Evolutionary conservation across 2,329 filamentous ascomycete species (phyloP).

Genomic region (Ilyonectria robusta): DNA sequence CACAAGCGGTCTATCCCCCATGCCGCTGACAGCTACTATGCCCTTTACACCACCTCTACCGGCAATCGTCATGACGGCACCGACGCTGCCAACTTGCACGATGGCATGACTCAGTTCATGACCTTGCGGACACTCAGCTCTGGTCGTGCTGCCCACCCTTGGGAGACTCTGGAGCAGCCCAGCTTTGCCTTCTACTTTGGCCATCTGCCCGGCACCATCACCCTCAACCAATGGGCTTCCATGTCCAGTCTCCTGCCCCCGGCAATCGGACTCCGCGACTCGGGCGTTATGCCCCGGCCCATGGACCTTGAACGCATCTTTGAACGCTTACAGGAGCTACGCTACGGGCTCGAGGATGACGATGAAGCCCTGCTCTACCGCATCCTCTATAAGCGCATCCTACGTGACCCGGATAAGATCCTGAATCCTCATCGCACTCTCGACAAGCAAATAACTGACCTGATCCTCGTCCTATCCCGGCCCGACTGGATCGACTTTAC

Average conservation of each 20-base stretch:
- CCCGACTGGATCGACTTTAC: conserved; percentile 83
- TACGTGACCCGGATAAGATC: conserved; percentile 76
- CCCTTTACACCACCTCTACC: conserved; percentile 65
- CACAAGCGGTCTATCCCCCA: conserved; percentile 69
- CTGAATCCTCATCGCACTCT: conserved; percentile 73
- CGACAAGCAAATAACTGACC: conserved; percentile 80
- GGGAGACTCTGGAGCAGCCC: conserved; percentile 82
- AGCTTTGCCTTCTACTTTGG: conserved; percentile 79
- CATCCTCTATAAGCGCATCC: conserved; percentile 76
- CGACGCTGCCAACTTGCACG: conserved; percentile 66
- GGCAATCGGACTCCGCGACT: conserved; percentile 69
- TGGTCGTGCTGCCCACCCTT: conserved; percentile 65
- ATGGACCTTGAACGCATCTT: conserved; percentile 72
- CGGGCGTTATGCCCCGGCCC: conserved; percentile 71
- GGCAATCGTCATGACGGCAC: conserved; percentile 61
- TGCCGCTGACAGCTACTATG: conserved; percentile 68
- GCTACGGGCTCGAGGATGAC: conserved; percentile 69
- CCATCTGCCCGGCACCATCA: conserved; percentile 76
- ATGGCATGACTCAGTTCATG: conserved; percentile 72
- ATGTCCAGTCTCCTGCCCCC: conserved; percentile 70
- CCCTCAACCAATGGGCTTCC: conserved; percentile 78
- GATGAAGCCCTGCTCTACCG: conserved; percentile 72
- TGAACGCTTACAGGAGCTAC: conserved; percentile 71
- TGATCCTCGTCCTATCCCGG: conserved; percentile 78
- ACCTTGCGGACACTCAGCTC: conserved; percentile 64